These are phyloP conservation scores for Phytophthora kernoviae DNA, from an alignment of 352 stramenopile genomes.

Conservation along the genomic window DNA sequence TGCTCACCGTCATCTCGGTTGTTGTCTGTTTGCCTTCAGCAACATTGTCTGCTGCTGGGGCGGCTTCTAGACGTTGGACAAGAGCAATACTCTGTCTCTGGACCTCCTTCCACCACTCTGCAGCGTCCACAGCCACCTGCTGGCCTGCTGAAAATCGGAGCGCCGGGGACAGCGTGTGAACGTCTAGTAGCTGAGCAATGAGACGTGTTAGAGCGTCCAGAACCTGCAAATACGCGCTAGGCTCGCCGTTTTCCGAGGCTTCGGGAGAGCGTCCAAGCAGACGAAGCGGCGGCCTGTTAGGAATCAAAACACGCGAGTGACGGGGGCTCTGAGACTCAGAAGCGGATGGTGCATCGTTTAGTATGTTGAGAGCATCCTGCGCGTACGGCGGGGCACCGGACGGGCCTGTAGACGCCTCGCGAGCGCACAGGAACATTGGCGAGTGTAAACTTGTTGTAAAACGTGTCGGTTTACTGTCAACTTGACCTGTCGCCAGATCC, in stretches of 20 bases:
- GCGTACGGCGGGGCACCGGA: background rate
- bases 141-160: constrained; percentile 38
- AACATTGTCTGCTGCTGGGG: background rate
- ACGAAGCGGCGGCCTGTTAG: background rate
- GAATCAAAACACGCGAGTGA: background rate
- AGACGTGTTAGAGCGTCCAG: constrained; percentile 36
- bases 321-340: background rate
- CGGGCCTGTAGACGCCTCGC: constrained; percentile 15
- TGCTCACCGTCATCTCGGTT: too few species aligned
- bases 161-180: constrained; percentile 43
- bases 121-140: constrained; percentile 36
- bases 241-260: background rate
- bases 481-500: too few species aligned
- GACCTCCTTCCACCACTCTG: constrained; percentile 52
- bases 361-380: background rate
- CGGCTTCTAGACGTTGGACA: constrained; percentile 11
- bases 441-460: too few species aligned
- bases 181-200: constrained; percentile 37
- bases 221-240: constrained; percentile 31
- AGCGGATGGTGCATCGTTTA: background rate
- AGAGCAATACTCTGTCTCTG: constrained; percentile 32
- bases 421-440: constrained; percentile 32
- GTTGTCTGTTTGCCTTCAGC: constrained; percentile 3
- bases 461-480: too few species aligned
- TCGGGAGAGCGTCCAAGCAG: constrained; percentile 1